Conservation (phyloP, 768 basidiomycete genomes). For the Termitomyces sp. region DNA sequence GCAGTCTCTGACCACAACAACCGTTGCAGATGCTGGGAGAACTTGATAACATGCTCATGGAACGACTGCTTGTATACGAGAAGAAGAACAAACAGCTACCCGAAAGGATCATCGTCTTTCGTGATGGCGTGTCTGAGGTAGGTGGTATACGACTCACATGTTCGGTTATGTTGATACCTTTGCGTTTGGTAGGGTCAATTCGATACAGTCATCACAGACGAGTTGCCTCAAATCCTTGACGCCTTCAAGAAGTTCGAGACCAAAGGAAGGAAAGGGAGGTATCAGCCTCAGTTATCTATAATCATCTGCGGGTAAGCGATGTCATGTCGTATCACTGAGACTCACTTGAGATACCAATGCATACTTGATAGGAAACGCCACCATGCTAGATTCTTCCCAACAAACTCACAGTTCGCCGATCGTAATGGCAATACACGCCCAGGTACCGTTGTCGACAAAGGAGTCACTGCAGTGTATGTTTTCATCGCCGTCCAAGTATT, state of each 20-base stretch:
- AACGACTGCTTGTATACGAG: constrained; percentile 59
- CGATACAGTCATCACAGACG: constrained; percentile 51
- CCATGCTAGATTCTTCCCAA: constrained; percentile 62
- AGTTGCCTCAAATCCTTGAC: constrained; percentile 57
- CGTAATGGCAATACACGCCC: constrained; percentile 75
- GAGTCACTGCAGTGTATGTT: constrained; percentile 65
- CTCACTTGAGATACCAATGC: no score
- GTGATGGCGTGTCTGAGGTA: constrained; percentile 83
- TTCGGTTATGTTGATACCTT: neutral
- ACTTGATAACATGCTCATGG: constrained; percentile 63
- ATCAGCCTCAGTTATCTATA: constrained; percentile 65
- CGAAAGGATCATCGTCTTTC: constrained; percentile 65
- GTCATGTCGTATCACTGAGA: neutral
- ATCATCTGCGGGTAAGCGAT: constrained; percentile 62
- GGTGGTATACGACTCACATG: constrained; percentile 10
- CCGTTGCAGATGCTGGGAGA: constrained; percentile 66
- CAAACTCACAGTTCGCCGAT: constrained; percentile 44
- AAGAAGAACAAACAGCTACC: constrained; percentile 57
- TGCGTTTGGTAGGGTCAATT: constrained; percentile 64
- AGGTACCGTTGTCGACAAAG: constrained; percentile 79
- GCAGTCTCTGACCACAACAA: neutral
- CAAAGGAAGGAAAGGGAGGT: constrained; percentile 37
- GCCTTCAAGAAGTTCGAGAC: constrained; percentile 55
- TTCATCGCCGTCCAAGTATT: constrained; percentile 16
- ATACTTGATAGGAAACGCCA: constrained; percentile 52